These are phyloP conservation scores for Myriosclerotinia duriaeana DNA, from an alignment of 2,329 filamentous ascomycete genomes.

Conservation along the genomic window DNA sequence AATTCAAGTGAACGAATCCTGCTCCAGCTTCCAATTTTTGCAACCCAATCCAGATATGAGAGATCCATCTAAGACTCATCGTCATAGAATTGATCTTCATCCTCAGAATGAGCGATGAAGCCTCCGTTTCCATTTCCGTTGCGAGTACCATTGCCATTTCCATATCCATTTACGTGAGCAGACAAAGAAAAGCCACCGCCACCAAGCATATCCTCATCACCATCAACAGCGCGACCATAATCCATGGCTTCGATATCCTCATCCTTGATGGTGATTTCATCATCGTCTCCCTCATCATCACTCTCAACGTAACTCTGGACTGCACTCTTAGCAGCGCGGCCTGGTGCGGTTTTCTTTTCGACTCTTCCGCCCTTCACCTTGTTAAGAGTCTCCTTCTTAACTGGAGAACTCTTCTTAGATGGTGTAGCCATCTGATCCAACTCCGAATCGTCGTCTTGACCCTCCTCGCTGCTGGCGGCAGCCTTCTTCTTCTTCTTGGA, in stretches of 20 bases:
- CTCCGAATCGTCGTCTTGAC: conserved; percentile 24
- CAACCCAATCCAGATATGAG: neutral
- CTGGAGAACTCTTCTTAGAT: conserved; percentile 27
- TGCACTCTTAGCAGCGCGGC: conserved; percentile 1
- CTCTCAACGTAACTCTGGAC: conserved; percentile 14
- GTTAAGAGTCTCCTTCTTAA: conserved; percentile 30
- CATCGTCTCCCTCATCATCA: conserved; percentile 25
- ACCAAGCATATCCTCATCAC: conserved; percentile 10
- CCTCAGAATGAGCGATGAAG: neutral
- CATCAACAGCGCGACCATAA: neutral
- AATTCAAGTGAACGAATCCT: neutral
- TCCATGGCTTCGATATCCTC: conserved; percentile 1
- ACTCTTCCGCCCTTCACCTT: conserved; percentile 33
- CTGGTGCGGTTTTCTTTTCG: conserved; percentile 20
- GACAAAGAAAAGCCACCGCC: neutral
- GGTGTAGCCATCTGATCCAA: conserved; percentile 11
- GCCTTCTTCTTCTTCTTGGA: conserved; percentile 21
- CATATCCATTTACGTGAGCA: neutral
- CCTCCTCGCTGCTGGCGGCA: conserved; percentile 16
- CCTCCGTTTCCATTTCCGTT: neutral
- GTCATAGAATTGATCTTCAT: neutral
- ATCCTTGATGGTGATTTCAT: conserved; percentile 11
- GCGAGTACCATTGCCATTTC: neutral
- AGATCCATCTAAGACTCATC: conserved; percentile 1
- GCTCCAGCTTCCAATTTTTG: neutral